These are phyloP conservation scores for Cornus kousa DNA, from an alignment of 148 eudicot genomes.

Conservation along the genomic window DNA sequence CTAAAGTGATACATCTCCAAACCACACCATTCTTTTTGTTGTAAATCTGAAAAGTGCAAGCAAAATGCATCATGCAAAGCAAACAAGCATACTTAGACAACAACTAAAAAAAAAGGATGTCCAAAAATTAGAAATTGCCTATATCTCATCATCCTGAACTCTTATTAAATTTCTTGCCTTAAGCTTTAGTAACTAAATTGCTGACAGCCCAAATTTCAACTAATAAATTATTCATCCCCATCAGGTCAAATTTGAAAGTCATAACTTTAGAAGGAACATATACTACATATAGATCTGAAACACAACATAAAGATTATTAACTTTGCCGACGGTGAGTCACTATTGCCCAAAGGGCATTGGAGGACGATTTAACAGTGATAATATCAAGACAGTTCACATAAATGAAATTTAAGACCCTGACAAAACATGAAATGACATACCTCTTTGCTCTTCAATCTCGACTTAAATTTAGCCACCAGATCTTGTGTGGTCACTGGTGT, in stretches of 20 bases:
- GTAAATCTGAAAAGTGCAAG: not conserved
- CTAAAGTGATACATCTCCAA: too few species aligned
- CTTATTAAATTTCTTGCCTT: not conserved
- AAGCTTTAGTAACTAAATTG: not conserved
- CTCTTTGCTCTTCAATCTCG: slow-evolving; percentile 72
- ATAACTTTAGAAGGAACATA: too few species aligned
- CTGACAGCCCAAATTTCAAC: not conserved
- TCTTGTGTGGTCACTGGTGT: slow-evolving; percentile 81
- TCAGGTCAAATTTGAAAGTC: too few species aligned
- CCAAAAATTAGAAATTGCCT: not conserved
- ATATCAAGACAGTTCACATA: not conserved
- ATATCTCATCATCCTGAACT: not conserved
- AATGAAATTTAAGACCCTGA: not conserved
- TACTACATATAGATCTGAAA: too few species aligned
- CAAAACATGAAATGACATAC: slow-evolving; percentile 28
- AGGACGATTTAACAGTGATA: not conserved
- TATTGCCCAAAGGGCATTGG: not conserved
- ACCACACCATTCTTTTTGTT: too few species aligned
- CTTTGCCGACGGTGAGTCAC: not conserved
- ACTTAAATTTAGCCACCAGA: slow-evolving; percentile 75
- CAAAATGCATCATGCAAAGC: not conserved
- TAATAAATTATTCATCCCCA: not conserved
- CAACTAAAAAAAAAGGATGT: not conserved
- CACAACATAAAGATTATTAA: not conserved
- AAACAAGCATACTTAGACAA: not conserved